Percentiles rank a stretch among this genome's conserved stretches.
These are phyloP conservation scores for Glonium stellatum DNA, from an alignment of 495 filamentous ascomycete species.

Conservation along the genomic window DNA sequence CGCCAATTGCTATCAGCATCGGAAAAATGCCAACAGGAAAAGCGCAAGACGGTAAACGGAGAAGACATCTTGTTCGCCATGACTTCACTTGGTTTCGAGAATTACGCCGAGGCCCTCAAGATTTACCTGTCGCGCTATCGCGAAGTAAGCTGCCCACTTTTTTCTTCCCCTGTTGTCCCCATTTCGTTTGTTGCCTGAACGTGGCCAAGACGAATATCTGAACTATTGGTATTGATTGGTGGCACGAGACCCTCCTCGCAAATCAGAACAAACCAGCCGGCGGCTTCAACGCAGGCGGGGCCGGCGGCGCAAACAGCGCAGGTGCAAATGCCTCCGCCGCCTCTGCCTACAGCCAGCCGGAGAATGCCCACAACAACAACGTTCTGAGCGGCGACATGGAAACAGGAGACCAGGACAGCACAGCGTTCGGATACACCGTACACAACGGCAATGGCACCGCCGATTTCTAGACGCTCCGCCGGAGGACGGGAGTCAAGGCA, in stretches of 20 bases:
- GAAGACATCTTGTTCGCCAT: conserved; percentile 98
- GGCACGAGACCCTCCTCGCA: conserved; percentile 38
- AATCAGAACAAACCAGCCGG: conserved; percentile 33
- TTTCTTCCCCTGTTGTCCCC: conserved; percentile 22
- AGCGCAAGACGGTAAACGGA: conserved; percentile 97
- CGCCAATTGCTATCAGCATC: conserved; percentile 56
- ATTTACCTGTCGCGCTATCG: conserved; percentile 97
- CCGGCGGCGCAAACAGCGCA: conserved; percentile 22
- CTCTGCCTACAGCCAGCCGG: conserved; percentile 15
- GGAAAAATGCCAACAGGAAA: conserved; percentile 98
- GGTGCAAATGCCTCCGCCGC: conserved; percentile 25
- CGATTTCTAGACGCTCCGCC: conserved; percentile 30
- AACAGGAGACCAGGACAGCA: conserved; percentile 27
- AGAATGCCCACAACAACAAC: conserved; percentile 29
- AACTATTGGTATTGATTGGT: conserved; percentile 37
- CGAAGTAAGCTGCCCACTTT: conserved; percentile 64
- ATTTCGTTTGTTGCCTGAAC: conserved; percentile 27
- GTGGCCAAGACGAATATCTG: conserved; percentile 31
- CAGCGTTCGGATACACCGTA: conserved; percentile 35
- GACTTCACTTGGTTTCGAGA: conserved; percentile 98
- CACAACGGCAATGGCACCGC: conserved; percentile 31
- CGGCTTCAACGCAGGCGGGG: conserved; percentile 18
- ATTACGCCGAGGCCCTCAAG: conserved; percentile 95
- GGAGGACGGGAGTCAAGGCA: conserved; percentile 7
- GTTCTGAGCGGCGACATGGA: conserved; percentile 34